Conservation (phyloP, 1,284 basidiomycete species). For the Exsudoporus floridanus region DNA sequence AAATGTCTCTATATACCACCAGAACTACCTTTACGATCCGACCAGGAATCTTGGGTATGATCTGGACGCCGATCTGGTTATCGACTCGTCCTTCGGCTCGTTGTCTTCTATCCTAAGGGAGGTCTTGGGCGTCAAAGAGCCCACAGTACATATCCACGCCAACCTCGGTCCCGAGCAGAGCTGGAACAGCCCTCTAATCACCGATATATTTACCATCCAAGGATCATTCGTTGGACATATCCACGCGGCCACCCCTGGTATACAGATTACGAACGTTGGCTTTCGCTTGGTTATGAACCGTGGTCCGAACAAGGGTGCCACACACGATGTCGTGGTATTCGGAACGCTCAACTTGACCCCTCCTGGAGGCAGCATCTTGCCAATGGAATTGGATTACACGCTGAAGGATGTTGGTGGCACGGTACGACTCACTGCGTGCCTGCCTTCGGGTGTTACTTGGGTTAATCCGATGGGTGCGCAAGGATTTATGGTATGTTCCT, state of each 20-base stretch:
- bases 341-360: constrained; percentile 3
- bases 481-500: constrained; percentile 6
- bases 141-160: neutral
- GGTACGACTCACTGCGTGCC: neutral
- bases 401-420: constrained; percentile 2
- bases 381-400: constrained; percentile 8
- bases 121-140: neutral
- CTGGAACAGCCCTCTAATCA: neutral
- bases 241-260: neutral
- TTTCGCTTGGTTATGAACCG: neutral
- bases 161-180: constrained; percentile 4
- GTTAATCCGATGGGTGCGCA: constrained; percentile 8
- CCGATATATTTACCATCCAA: constrained; percentile 1
- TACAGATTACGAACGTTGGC: constrained; percentile 5
- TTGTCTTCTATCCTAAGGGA: constrained; percentile 1
- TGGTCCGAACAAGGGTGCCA: neutral
- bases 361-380: neutral
- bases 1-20: constrained; percentile 11
- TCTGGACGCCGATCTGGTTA: constrained; percentile 4
- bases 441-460: constrained; percentile 8
- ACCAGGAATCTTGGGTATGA: constrained; percentile 3
- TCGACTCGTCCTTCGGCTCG: constrained; percentile 4
- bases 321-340: neutral
- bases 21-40: constrained; percentile 10
- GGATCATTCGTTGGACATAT: constrained; percentile 4